Conservation (phyloP, 1,284 basidiomycete species). For the Lentinula novae-zelandiae region DNA sequence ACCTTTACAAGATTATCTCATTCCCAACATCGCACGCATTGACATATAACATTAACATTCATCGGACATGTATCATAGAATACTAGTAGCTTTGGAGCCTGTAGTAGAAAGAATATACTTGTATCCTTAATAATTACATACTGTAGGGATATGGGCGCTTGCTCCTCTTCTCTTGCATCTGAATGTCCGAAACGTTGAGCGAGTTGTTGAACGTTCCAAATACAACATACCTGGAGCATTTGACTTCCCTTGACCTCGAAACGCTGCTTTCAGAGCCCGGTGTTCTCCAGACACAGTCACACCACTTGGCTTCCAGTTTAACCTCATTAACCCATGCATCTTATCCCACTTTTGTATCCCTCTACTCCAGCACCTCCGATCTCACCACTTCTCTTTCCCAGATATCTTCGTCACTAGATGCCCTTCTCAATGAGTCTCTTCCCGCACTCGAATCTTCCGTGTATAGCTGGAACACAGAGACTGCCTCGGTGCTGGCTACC, state of each 20-base stretch:
- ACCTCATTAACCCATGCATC: conserved; percentile 86
- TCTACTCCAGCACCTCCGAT: conserved; percentile 71
- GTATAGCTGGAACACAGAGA: conserved; percentile 50
- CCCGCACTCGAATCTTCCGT: conserved; percentile 72
- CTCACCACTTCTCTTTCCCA: conserved; percentile 62
- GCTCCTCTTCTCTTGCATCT: no score
- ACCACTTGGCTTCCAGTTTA: conserved; percentile 82
- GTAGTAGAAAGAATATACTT: no score
- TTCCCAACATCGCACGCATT: no score
- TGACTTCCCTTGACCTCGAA: conserved; percentile 56
- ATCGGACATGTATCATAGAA: no score
- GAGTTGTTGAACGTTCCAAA: conserved; percentile 22
- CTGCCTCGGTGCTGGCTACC: conserved; percentile 42
- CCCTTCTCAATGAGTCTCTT: conserved; percentile 61
- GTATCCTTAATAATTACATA: no score
- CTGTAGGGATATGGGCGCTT: no score
- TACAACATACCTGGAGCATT: conserved; percentile 51
- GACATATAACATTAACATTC: no score
- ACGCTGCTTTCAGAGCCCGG: conserved; percentile 69
- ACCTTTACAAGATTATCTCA: no score
- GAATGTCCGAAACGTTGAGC: conserved; percentile 6
- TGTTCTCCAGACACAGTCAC: conserved; percentile 72
- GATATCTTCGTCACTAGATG: conserved; percentile 64
- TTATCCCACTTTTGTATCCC: conserved; percentile 83
- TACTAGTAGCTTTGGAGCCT: no score